These are phyloP conservation scores for Endoconidiophora laricicola DNA, from an alignment of 2,329 filamentous ascomycete species.

Conservation along the genomic window DNA sequence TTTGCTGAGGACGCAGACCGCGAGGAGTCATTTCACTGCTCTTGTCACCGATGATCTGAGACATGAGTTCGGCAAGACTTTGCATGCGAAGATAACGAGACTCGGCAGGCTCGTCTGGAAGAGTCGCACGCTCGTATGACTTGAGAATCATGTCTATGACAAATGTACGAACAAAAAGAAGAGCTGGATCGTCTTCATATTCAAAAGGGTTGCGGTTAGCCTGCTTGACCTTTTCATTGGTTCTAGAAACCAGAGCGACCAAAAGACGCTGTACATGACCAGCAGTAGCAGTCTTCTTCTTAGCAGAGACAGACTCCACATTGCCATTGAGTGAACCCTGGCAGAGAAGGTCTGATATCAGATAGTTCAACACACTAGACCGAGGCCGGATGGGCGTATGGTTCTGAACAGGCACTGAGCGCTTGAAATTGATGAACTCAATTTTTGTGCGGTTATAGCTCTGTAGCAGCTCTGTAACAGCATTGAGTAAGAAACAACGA, in stretches of 20 bases:
- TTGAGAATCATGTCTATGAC: slow-evolving; percentile 86
- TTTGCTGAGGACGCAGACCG: slow-evolving; percentile 28
- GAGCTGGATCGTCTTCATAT: slow-evolving; percentile 62
- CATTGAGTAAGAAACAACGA: slow-evolving; percentile 85
- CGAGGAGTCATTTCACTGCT: slow-evolving; percentile 33
- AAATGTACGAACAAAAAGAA: slow-evolving; percentile 86
- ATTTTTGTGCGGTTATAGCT: slow-evolving; percentile 93
- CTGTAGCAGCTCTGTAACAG: slow-evolving; percentile 73
- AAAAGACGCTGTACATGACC: slow-evolving; percentile 73
- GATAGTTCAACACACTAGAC: slow-evolving; percentile 82
- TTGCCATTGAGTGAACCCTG: slow-evolving; percentile 46
- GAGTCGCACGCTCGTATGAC: slow-evolving; percentile 75
- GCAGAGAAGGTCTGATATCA: slow-evolving; percentile 63
- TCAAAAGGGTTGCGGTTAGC: slow-evolving; percentile 36
- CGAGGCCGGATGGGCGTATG: slow-evolving; percentile 87
- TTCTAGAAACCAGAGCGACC: slow-evolving; percentile 75
- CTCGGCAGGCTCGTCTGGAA: slow-evolving; percentile 65
- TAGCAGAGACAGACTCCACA: slow-evolving; percentile 56
- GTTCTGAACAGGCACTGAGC: slow-evolving; percentile 68
- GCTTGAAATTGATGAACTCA: slow-evolving; percentile 98
- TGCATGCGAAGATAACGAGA: slow-evolving; percentile 77
- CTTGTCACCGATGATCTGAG: slow-evolving; percentile 73
- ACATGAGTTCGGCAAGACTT: slow-evolving; percentile 78
- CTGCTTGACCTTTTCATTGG: slow-evolving; percentile 48
- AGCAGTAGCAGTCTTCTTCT: slow-evolving; percentile 76